These are phyloP conservation scores for Termitomyces sp. DNA, from an alignment of 768 basidiomycete species.

Conservation along the genomic window DNA sequence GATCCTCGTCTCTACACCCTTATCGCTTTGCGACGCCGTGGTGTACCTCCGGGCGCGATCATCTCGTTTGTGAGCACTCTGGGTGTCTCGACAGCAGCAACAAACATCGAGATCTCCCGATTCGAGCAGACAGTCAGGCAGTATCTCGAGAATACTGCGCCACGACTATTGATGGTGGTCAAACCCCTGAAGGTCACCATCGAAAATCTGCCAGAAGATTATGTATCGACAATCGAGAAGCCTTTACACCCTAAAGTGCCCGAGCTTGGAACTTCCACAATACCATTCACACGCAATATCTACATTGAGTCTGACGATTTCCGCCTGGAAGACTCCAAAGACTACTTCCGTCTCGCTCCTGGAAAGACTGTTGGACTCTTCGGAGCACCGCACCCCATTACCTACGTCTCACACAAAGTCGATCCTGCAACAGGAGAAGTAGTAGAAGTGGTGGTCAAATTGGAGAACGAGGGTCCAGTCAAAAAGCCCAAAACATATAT, in stretches of 20 bases:
- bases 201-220: slow-evolving; percentile 88
- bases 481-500: slow-evolving; percentile 93
- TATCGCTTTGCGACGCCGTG: slow-evolving; percentile 91
- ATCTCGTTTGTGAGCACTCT: slow-evolving; percentile 88
- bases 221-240: slow-evolving; percentile 80
- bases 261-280: slow-evolving; percentile 73
- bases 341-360: slow-evolving; percentile 97
- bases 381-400: slow-evolving; percentile 89
- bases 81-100: slow-evolving; percentile 85
- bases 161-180: slow-evolving; percentile 89
- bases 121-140: slow-evolving; percentile 90
- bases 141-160: slow-evolving; percentile 85
- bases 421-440: slow-evolving; percentile 74
- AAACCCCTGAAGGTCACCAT: slow-evolving; percentile 89
- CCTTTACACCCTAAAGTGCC: slow-evolving; percentile 93
- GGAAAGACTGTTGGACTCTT: slow-evolving; percentile 97
- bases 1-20: slow-evolving; percentile 97
- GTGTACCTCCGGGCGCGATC: slow-evolving; percentile 96
- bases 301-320: slow-evolving; percentile 96
- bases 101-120: slow-evolving; percentile 83
- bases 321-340: slow-evolving; percentile 83
- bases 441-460: slow-evolving; percentile 71
- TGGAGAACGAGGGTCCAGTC: slow-evolving; percentile 65
- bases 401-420: slow-evolving; percentile 85
- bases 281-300: slow-evolving; percentile 85